These are phyloP conservation scores for Metschnikowia hibisci DNA, from an alignment of 805 yeast genomes.

Conservation along the genomic window DNA sequence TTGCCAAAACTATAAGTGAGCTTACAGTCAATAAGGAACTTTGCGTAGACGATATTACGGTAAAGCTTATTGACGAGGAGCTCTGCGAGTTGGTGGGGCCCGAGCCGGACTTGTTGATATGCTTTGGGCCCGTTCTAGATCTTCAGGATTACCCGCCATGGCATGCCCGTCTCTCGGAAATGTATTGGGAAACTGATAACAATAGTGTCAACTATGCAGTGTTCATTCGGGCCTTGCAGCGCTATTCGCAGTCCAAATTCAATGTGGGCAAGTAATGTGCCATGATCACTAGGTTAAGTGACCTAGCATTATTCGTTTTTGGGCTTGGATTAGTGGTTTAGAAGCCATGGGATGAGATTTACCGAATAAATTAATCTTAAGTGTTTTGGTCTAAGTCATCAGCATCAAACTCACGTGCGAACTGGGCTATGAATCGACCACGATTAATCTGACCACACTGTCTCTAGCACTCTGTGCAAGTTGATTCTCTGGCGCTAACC, in stretches of 20 bases:
- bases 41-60: slow-evolving; percentile 61
- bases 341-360: too few relatives aligned
- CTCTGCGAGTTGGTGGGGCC: slow-evolving; percentile 70
- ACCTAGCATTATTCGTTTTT: too few relatives aligned
- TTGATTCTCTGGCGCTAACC: too few relatives aligned
- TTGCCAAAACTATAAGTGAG: slow-evolving; percentile 82
- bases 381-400: too few relatives aligned
- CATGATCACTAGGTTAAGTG: too few relatives aligned
- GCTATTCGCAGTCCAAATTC: slow-evolving; percentile 74
- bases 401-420: too few relatives aligned
- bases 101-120: slow-evolving; percentile 87
- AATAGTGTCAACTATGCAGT: slow-evolving; percentile 77
- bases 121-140: slow-evolving; percentile 84
- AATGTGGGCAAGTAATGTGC: slow-evolving; percentile 79
- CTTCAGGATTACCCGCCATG: slow-evolving; percentile 97
- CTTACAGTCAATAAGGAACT: slow-evolving; percentile 61
- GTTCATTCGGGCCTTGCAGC: slow-evolving; percentile 71
- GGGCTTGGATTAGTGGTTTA: too few relatives aligned
- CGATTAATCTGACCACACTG: too few relatives aligned
- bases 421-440: too few relatives aligned
- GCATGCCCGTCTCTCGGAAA: slow-evolving; percentile 89
- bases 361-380: too few relatives aligned
- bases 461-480: too few relatives aligned
- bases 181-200: slow-evolving; percentile 88
- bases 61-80: slow-evolving; percentile 72